Percentiles rank a stretch among this genome's conserved stretches.
phyloP scores from a whole-genome alignment of 1,139 yeast species.

The Candida sp. region DNA sequence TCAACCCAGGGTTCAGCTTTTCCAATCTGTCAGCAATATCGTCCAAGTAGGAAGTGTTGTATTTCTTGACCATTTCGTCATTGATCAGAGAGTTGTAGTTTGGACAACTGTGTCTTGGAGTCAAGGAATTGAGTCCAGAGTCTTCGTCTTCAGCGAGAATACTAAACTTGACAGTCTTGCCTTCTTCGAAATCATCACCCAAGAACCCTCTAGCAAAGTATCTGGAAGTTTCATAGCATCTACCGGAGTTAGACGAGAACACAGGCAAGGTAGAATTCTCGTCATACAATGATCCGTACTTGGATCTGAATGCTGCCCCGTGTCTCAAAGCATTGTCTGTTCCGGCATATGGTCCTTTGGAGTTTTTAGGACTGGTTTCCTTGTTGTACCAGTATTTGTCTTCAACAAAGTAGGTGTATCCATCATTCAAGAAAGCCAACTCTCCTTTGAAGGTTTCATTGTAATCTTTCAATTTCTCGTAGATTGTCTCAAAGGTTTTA shows the following conservation, averaged over 20 bases:
- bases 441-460: constrained; percentile 33
- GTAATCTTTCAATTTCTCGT: constrained; percentile 24
- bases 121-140: constrained; percentile 40
- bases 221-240: constrained; percentile 33
- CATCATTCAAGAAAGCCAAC: constrained; percentile 32
- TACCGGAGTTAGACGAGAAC: constrained; percentile 35
- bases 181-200: constrained; percentile 27
- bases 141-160: constrained; percentile 28
- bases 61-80: constrained; percentile 12
- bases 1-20: constrained; percentile 30
- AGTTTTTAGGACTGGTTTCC: constrained; percentile 33
- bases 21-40: constrained; percentile 43
- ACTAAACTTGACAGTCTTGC: constrained; percentile 22
- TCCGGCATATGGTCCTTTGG: constrained; percentile 33
- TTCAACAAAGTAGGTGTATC: constrained; percentile 33
- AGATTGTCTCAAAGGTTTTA: constrained; percentile 18
- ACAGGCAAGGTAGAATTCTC: constrained; percentile 27
- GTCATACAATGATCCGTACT: constrained; percentile 32
- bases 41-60: constrained; percentile 28
- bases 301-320: constrained; percentile 37
- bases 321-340: constrained; percentile 35
- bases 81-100: constrained; percentile 21
- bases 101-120: constrained; percentile 31
- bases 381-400: constrained; percentile 28
- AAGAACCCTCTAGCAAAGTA: constrained; percentile 39